A percentile compares a stretch with the other conserved stretches of the same genome.
Conservation (phyloP, 2,329 filamentous ascomycete species). For the Aureobasidium sp. region DNA sequence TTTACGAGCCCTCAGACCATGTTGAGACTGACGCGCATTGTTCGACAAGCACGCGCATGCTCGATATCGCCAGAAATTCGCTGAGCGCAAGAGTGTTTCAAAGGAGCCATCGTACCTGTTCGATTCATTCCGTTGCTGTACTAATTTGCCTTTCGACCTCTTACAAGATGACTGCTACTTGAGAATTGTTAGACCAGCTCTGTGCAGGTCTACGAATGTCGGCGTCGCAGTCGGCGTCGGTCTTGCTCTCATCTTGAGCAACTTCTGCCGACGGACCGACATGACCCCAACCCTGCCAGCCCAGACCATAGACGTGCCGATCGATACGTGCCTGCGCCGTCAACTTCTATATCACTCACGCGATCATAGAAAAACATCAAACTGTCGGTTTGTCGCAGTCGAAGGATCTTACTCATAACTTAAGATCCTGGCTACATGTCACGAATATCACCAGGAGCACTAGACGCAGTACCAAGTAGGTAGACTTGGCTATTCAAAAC, state of each 20-base stretch:
- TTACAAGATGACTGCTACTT: not conserved
- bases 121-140: conserved; percentile 38
- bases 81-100: not conserved
- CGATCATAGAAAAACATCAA: not conserved
- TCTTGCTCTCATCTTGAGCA: not conserved
- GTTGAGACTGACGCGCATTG: not conserved
- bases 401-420: not conserved
- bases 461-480: not conserved
- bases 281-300: not conserved
- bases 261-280: not conserved
- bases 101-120: conserved; percentile 38
- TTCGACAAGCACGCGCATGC: not conserved
- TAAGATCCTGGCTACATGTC: not conserved
- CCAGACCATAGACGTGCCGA: not conserved
- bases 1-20: not conserved
- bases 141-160: not conserved
- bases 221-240: not conserved
- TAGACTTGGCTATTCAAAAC: not conserved
- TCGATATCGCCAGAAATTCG: not conserved
- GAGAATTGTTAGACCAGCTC: not conserved
- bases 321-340: not conserved
- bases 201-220: not conserved
- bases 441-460: not conserved
- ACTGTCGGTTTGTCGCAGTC: not conserved
- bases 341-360: not conserved